Conservation (phyloP, 441 rosid genomes). For the Gossypium gossypioides region DNA sequence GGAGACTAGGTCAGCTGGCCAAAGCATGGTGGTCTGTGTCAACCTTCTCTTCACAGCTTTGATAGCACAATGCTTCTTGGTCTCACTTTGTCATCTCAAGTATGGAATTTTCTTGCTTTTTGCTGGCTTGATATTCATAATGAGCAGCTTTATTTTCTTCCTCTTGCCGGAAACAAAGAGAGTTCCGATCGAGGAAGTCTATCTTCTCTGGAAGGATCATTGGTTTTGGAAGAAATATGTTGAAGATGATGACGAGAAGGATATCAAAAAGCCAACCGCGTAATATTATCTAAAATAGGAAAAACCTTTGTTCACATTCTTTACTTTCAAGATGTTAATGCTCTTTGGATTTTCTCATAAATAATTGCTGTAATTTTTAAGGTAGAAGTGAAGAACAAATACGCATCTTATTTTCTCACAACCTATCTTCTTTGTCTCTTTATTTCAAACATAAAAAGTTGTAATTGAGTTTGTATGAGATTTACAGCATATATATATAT, state of each 20-base stretch:
- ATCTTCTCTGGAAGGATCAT: constrained; percentile 62
- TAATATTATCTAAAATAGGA: not conserved
- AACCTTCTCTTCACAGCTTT: constrained; percentile 78
- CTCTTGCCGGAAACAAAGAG: constrained; percentile 79
- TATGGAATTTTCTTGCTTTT: constrained; percentile 70
- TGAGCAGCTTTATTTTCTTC: constrained; percentile 61
- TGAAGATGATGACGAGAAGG: constrained; percentile 3
- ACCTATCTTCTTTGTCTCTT: no score
- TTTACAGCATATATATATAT: no score
- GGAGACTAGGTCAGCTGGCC: constrained; percentile 83
- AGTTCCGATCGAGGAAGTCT: constrained; percentile 75
- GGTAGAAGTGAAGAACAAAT: not conserved
- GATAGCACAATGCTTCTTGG: constrained; percentile 80
- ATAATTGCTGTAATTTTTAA: not conserved
- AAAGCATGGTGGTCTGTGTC: constrained; percentile 67
- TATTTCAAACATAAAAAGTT: no score
- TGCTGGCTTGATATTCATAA: constrained; percentile 46
- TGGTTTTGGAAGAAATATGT: constrained; percentile 76
- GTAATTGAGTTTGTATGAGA: no score
- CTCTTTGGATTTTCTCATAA: not conserved
- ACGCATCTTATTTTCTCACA: not conserved
- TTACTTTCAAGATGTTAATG: not conserved
- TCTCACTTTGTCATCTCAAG: constrained; percentile 57
- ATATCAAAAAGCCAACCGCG: not conserved
- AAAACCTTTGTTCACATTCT: not conserved